Base-by-base conservation (phyloP, 352 stramenopile genomes). In the Pythium brassicae region DNA sequence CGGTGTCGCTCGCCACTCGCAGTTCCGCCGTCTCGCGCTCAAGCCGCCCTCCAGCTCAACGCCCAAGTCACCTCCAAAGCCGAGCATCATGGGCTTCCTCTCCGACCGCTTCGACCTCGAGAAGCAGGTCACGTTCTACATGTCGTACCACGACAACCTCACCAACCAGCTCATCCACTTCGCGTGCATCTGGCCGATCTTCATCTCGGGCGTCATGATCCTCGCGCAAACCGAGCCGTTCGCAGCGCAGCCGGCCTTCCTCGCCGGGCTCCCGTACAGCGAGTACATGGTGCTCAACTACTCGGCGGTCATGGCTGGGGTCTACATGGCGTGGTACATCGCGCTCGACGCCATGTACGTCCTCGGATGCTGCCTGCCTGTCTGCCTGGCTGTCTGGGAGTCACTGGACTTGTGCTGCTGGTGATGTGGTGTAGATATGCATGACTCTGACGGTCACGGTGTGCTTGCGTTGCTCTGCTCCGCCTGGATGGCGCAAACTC, bases 301-400 rank as follows among this genome's bases (percentile, higher is more conserved):
- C 37, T 85, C 76, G 26, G 66, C 76, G 25, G 27, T 92, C 40
- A 63, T 70, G 29, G 68, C 73, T 2, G 55, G 57, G 0, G 54
- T 94, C 35, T 94, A 94, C 69, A 86, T 87, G 71, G 27, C 64
- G n/a, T 94, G 80, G 83, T 93, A 94, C 62, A 84, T 92, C 20
- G 53, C 64, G 22, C 53, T 92, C 20, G 82, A 92, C 62, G 53
- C 66, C 8, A 66, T 73, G 69, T 76, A 66, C 34, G 71, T 74
- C 6, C 23, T 17, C 4, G 5, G 14, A 4, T 55, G 15, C 19
- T 34, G 9, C 1, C 26, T 20, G 32, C 29, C 2, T 17, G 35
- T 20, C 20, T 43, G 5, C 25, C 17, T n/a, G n/a, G n/a, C n/a
- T n/a, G n/a, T n/a, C n/a, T n/a, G n/a, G n/a, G 3, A 49, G n/a